These are phyloP conservation scores for Fagopyrum homotropicum DNA, from an alignment of 148 eudicot species.

Conservation along the genomic window DNA sequence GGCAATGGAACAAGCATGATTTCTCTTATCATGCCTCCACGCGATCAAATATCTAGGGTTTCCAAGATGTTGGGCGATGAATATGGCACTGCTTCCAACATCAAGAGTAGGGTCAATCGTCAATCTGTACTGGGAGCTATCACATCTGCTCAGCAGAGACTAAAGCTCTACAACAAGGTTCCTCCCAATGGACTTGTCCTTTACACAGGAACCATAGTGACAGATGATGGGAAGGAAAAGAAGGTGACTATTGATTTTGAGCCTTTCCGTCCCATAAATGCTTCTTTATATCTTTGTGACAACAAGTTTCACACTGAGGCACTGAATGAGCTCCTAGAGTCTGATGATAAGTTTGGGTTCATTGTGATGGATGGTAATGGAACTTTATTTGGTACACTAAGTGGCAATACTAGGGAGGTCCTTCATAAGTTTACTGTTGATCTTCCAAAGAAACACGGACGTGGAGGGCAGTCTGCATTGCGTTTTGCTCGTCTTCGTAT, in stretches of 20 bases:
- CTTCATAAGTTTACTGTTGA: slow-evolving; percentile 17
- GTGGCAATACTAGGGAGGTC: slow-evolving; percentile 17
- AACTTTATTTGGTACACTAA: slow-evolving; percentile 12
- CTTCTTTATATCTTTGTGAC: slow-evolving; percentile 15
- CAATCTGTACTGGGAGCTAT: slow-evolving; percentile 17
- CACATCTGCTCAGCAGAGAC: slow-evolving; percentile 16
- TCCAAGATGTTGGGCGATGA: slow-evolving; percentile 17
- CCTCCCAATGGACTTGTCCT: slow-evolving; percentile 18
- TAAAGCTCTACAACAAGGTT: slow-evolving; percentile 16
- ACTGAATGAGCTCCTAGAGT: slow-evolving; percentile 15
- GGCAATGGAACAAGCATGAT: slow-evolving; percentile 18
- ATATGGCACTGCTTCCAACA: slow-evolving; percentile 18
- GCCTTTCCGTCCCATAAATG: slow-evolving; percentile 16
- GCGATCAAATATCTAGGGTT: slow-evolving; percentile 15
- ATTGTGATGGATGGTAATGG: slow-evolving; percentile 18
- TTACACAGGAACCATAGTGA: slow-evolving; percentile 16
- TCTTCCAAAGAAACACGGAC: slow-evolving; percentile 16
- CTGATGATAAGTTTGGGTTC: slow-evolving; percentile 18
- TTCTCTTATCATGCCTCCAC: slow-evolving; percentile 18
- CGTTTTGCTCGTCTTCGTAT: slow-evolving; percentile 18
- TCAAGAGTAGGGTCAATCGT: slow-evolving; percentile 18
- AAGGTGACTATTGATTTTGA: slow-evolving; percentile 18
- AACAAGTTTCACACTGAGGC: slow-evolving; percentile 19
- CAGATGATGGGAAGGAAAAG: slow-evolving; percentile 17
- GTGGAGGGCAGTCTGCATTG: slow-evolving; percentile 16